These are phyloP conservation scores for Lindgomyces ingoldianus DNA, from an alignment of 495 filamentous ascomycete species.

Conservation along the genomic window DNA sequence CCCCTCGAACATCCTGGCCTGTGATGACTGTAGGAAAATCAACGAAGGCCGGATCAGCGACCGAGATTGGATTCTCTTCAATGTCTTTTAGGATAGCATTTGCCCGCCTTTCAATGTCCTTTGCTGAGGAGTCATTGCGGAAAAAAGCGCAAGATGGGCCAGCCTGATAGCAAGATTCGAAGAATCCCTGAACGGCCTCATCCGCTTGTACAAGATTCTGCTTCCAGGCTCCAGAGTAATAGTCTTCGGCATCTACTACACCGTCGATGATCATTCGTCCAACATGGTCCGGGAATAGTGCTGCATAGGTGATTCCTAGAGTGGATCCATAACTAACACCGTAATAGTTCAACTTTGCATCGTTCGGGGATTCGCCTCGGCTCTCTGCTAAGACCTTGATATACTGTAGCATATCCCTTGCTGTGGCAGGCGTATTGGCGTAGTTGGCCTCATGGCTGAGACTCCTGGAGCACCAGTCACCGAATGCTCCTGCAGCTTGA, in stretches of 20 bases:
- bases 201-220: conserved; percentile 11
- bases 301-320: conserved; percentile 49
- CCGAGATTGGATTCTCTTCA: not conserved
- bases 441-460: conserved; percentile 40
- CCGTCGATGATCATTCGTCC: conserved; percentile 54
- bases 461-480: conserved; percentile 35
- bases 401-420: conserved; percentile 54
- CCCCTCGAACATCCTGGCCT: conserved; percentile 1
- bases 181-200: conserved; percentile 4
- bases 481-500: conserved; percentile 39
- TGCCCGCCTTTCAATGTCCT: not conserved
- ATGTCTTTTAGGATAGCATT: not conserved
- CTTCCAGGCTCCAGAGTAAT: conserved; percentile 14
- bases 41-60: conserved; percentile 7
- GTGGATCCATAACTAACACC: conserved; percentile 38
- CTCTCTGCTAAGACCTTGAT: conserved; percentile 51
- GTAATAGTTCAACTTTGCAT: conserved; percentile 39
- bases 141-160: conserved; percentile 7
- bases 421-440: conserved; percentile 51
- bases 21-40: not conserved
- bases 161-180: not conserved
- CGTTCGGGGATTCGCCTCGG: conserved; percentile 2
- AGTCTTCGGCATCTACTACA: conserved; percentile 51
- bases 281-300: conserved; percentile 55
- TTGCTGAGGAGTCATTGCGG: not conserved